Evolutionary conservation across 2,329 filamentous ascomycete genomes (phyloP).

Genomic region (Lasiodiplodia sp.): DNA sequence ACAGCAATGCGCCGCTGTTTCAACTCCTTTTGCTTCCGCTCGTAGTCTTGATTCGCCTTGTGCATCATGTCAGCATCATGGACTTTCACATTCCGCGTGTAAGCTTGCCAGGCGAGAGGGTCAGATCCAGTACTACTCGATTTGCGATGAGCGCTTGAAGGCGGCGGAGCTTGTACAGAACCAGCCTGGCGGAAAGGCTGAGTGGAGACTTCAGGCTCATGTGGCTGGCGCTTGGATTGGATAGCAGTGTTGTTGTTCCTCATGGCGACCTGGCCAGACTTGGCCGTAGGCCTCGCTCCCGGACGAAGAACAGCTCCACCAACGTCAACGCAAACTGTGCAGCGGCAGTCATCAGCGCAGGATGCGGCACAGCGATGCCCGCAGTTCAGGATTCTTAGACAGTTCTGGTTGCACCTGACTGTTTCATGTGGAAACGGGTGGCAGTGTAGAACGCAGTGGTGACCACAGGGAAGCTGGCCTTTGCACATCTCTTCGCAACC

Average conservation of each 20-base stretch:
- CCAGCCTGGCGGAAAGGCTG: not conserved
- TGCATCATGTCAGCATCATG: not conserved
- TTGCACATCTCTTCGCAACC: conserved; percentile 23
- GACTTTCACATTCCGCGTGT: not conserved
- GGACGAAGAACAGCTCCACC: not conserved
- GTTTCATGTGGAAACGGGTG: conserved; percentile 36
- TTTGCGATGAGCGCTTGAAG: not conserved
- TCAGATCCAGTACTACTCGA: not conserved
- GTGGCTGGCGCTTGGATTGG: not conserved
- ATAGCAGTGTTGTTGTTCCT: not conserved
- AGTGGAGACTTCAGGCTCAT: too few species aligned
- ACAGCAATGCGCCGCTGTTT: not conserved
- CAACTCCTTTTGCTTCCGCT: not conserved
- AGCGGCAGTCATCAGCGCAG: conserved; percentile 24
- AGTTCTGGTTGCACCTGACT: conserved; percentile 16
- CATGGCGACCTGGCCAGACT: not conserved
- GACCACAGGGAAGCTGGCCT: conserved; percentile 41
- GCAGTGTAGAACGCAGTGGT: conserved; percentile 44
- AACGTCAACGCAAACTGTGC: conserved; percentile 1
- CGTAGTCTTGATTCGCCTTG: not conserved
- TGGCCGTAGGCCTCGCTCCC: not conserved
- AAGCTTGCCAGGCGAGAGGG: not conserved
- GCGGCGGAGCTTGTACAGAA: not conserved
- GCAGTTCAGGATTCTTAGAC: not conserved
- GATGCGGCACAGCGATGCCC: conserved; percentile 9